Evolutionary conservation across 176 grass and related monocot genomes (phyloP), one percentile per base, ranked within the genome.

Genomic region (Oryza longistaminata): DNA sequence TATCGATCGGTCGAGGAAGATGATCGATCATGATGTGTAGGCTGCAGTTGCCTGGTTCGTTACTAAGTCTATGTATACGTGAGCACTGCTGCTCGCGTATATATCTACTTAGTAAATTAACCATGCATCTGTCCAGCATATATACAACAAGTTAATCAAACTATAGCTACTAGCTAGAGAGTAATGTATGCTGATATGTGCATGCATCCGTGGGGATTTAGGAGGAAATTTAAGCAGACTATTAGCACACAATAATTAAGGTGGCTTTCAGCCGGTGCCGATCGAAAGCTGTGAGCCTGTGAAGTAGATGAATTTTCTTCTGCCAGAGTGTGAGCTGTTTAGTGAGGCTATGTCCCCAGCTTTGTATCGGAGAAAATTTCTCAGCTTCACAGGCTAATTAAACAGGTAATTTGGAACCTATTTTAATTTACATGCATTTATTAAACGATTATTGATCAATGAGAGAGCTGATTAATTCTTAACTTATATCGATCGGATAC

Each of bases 281-380:
- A 43, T 43, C 42, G 55, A 34, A 90, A 75, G 82, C 72, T 88
- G 87, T 27, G 27, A 27, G 27, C 27, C 27, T 27, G 27, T 91
- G 92, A 93, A 97, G 92, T 93, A 93, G 95, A 72, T 91, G 89
- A 97, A 97, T 95, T 95, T 97, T 97, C 89, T 97, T 93, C 87
- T 61, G 25, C 80, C 10, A 19, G 53, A 31, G 17, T 1, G 25
- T 55, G 85, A 60, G 65, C 16, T 70, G 42, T 21, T 65, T 58
- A 2, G 17, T 1, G 53, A 77, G 4, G 48, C 37, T 82, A 27
- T 21, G 60, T 64, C 75, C 33, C 84, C 26, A 85, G 62, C 81
- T 80, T 74, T 86, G 87, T 78, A 50, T 60, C 66, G 90, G 90
- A 89, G 90, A 92, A 97, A 97, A 97, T 94, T 94, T 97, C 4